Evolutionary conservation across 768 basidiomycete species (phyloP), one percentile per base, ranked within the genome.

Genomic region (Mycena pura): DNA sequence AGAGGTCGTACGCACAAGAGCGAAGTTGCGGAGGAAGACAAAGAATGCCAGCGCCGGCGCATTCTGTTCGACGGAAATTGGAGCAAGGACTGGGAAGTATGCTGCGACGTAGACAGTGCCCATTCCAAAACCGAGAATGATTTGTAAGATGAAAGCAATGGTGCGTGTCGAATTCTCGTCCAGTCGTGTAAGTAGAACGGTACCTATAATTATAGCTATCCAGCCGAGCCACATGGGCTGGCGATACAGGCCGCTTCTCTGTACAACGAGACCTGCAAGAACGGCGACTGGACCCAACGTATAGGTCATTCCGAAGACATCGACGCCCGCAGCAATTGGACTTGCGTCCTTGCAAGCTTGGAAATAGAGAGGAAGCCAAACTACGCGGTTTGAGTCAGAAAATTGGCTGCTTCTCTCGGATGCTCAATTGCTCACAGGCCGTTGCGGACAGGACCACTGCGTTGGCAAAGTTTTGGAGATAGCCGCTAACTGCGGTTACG

Each of bases 41-140:
- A 78, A 77, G 62, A 82, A 78, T 0, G 80, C 77, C 7, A 85
- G 70, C 0, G 84, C 83, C 4, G 73, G 69, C 5, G 82, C 83
- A 47, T 78, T 82, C 6, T 73, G 63, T 0, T 73, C 62, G 5
- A 81, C 68, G 0, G 75, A 70, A 1, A 85, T 64, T 1, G 84
- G 80, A 0, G 84, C 81, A 6, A 83, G 76, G 39, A 85, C 74
- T 0, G 84, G 77, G 65, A 83, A 86, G 50, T 75, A 75, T 1
- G 69, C 72, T 13, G 61, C 50, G 27, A 63, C 27, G 24, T 50
- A 60, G 11, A 70, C 44, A 5, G 66, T 64, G 5, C 74, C 74
- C 6, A 69, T 64, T 21, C 65, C 76, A 31, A 64, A 38, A 7
- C 63, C 69, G 15, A 52, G 34, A 4, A 76, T 31, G 24, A 70